Percentiles rank a stretch among this genome's conserved stretches.
Conservation (phyloP, 2,329 filamentous ascomycete genomes). For the Cytospora leucostoma region DNA sequence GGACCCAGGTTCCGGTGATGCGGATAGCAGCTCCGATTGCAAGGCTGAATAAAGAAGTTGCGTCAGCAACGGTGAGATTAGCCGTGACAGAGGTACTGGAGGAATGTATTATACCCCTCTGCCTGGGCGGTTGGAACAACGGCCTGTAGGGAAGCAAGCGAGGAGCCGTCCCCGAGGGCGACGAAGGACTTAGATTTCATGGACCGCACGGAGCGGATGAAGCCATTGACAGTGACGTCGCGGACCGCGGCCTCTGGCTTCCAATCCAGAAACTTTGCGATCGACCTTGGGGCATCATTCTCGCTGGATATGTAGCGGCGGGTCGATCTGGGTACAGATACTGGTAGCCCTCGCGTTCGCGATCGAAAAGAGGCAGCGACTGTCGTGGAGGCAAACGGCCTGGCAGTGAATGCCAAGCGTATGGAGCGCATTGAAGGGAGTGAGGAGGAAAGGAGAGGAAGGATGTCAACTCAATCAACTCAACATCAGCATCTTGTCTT, state of each 20-base stretch:
- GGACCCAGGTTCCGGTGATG: slow-evolving; percentile 75
- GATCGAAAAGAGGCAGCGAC: neutral
- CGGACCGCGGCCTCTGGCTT: slow-evolving; percentile 46
- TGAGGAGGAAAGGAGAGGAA: neutral
- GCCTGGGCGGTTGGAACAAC: slow-evolving; percentile 73
- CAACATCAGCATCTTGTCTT: slow-evolving; percentile 8
- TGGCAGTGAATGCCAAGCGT: slow-evolving; percentile 20
- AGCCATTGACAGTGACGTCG: slow-evolving; percentile 71
- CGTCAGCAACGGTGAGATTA: slow-evolving; percentile 35
- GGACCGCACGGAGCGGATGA: slow-evolving; percentile 80
- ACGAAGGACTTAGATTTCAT: slow-evolving; percentile 86
- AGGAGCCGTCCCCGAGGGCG: slow-evolving; percentile 84
- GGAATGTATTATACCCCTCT: slow-evolving; percentile 60
- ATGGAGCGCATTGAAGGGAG: slow-evolving; percentile 15
- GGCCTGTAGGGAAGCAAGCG: slow-evolving; percentile 75
- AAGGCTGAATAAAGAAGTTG: slow-evolving; percentile 55
- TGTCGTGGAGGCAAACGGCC: slow-evolving; percentile 9
- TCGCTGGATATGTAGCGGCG: slow-evolving; percentile 14
- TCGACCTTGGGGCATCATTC: slow-evolving; percentile 44
- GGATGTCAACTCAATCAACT: neutral
- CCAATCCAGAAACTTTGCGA: slow-evolving; percentile 60
- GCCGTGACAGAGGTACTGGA: slow-evolving; percentile 31
- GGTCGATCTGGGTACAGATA: slow-evolving; percentile 2
- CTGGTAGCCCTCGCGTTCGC: neutral
- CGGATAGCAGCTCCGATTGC: slow-evolving; percentile 79